Evolutionary conservation across 192 early-diverging fungal genomes (phyloP).

Genomic region (Coemansia sp.): DNA sequence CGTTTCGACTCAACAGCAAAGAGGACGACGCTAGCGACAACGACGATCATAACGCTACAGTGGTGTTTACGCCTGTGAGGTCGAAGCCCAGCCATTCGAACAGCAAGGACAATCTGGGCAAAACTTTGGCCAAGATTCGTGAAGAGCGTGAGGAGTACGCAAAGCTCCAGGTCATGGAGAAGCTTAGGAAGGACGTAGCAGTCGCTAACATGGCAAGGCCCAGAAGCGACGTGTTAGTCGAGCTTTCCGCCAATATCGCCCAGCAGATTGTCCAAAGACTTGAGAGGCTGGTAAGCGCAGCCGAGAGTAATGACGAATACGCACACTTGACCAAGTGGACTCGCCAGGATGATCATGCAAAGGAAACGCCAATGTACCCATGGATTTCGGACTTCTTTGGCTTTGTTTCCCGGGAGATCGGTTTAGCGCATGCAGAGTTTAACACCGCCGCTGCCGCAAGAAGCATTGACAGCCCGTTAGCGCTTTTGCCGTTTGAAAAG

Average conservation of each 20-base stretch:
- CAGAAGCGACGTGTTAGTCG: neutral
- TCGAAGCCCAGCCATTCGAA: neutral
- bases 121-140: neutral
- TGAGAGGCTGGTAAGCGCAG: neutral
- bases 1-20: no score
- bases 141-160: neutral
- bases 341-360: no score
- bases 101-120: neutral
- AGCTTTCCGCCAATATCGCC: neutral
- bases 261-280: neutral
- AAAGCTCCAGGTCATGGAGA: neutral
- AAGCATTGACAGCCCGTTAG: neutral
- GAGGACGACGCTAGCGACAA: no score
- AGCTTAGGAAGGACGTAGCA: neutral
- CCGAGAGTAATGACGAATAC: neutral
- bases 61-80: no score
- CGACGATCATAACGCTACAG: no score
- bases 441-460: no score
- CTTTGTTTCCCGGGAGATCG: slow-evolving; percentile 9
- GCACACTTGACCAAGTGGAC: no score
- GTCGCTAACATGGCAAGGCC: neutral
- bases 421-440: neutral
- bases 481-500: neutral
- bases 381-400: slow-evolving; percentile 1
- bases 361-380: slow-evolving; percentile 11